phyloP scores from a whole-genome alignment of 2,329 filamentous ascomycete species.

The Aspergillus viridinutans region DNA sequence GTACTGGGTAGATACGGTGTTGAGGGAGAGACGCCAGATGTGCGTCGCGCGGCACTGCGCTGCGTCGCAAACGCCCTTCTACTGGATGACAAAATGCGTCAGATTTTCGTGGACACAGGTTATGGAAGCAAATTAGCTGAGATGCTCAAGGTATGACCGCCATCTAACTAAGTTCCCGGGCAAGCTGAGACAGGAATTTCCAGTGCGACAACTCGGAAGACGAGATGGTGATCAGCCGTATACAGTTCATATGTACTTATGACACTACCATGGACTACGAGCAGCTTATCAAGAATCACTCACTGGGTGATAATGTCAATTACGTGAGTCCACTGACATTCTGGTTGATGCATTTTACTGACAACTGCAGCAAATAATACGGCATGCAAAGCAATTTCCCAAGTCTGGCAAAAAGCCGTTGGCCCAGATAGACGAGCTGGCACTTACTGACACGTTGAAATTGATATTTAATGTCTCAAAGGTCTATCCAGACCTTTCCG shows the following conservation, averaged over 20 bases:
- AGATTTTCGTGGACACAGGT: conserved; percentile 68
- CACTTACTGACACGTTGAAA: conserved; percentile 78
- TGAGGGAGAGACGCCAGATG: conserved; percentile 56
- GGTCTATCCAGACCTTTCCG: conserved; percentile 59
- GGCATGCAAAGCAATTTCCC: conserved; percentile 61
- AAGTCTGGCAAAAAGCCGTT: conserved; percentile 34
- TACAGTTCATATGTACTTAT: conserved; percentile 78
- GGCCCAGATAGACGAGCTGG: conserved; percentile 64
- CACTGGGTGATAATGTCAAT: conserved; percentile 64
- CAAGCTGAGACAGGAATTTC: conserved; percentile 3
- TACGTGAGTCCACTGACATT: conserved; percentile 32
- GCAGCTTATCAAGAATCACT: conserved; percentile 61
- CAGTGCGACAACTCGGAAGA: conserved; percentile 70
- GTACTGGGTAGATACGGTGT: conserved; percentile 71
- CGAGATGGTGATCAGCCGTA: conserved; percentile 77
- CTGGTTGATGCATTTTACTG: conserved; percentile 7
- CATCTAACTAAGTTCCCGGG: neutral
- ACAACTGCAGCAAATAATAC: conserved; percentile 55
- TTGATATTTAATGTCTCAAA: conserved; percentile 85
- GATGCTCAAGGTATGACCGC: conserved; percentile 55
- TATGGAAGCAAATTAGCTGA: conserved; percentile 65
- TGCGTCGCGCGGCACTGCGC: conserved; percentile 71
- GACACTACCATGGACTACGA: conserved; percentile 64
- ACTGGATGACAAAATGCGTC: conserved; percentile 62
- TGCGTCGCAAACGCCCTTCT: conserved; percentile 83